Evolutionary conservation across 805 yeast species (phyloP).

Genomic region (Candida taoyuanica): DNA sequence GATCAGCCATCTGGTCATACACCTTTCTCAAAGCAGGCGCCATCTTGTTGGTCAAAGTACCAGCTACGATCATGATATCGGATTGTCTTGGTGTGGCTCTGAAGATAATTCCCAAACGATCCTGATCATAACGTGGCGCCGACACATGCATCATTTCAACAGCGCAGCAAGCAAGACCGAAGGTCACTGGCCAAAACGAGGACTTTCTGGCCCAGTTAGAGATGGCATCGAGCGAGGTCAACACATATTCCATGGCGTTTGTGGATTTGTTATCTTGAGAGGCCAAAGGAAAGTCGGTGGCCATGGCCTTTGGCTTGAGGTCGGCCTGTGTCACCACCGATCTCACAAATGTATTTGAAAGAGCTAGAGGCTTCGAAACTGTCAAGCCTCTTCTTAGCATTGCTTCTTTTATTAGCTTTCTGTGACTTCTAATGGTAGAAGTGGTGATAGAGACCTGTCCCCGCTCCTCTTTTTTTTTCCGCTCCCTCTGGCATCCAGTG

Average conservation of each 20-base stretch:
- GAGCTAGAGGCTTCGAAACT: background rate
- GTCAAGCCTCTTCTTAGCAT: constrained; percentile 11
- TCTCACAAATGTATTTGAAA: constrained; percentile 7
- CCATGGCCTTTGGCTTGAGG: constrained; percentile 17
- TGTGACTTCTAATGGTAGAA: background rate
- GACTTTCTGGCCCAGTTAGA: constrained; percentile 92
- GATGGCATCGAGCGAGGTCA: constrained; percentile 75
- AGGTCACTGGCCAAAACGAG: constrained; percentile 90
- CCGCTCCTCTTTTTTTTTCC: constrained; percentile 1
- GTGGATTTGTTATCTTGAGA: constrained; percentile 35
- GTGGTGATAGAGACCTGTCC: constrained; percentile 2
- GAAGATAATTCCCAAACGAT: constrained; percentile 86
- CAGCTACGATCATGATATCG: constrained; percentile 89
- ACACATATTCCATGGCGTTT: constrained; percentile 70
- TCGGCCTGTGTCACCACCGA: constrained; percentile 16
- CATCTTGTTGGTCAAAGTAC: constrained; percentile 88
- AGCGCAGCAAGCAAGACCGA: constrained; percentile 91
- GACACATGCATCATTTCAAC: constrained; percentile 95
- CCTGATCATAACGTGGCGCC: constrained; percentile 88
- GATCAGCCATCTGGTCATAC: constrained; percentile 92
- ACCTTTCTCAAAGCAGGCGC: constrained; percentile 92
- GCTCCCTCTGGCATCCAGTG: no score
- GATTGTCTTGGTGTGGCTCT: constrained; percentile 93
- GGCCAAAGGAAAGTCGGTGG: constrained; percentile 21
- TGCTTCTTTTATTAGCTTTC: background rate